Conservation (phyloP, 495 filamentous ascomycete species). For the Polyplosphaeria fusca region DNA sequence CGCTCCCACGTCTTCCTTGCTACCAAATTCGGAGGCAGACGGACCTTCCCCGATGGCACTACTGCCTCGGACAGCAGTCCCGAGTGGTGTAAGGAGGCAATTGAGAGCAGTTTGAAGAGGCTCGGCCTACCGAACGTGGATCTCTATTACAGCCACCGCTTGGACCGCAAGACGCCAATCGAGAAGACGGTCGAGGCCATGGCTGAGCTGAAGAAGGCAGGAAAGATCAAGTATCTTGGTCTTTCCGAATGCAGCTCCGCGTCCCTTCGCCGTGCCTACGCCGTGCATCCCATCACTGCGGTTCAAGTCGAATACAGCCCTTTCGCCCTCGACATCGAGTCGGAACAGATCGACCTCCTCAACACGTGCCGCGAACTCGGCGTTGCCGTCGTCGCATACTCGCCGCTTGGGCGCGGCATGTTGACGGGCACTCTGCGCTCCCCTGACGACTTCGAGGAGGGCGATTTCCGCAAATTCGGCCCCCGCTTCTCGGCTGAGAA, state of each 20-base stretch:
- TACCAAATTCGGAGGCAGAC: conserved; percentile 54
- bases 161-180: conserved; percentile 28
- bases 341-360: conserved; percentile 46
- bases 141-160: conserved; percentile 34
- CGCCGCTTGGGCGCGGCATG: conserved; percentile 60
- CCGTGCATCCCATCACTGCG: conserved; percentile 57
- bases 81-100: conserved; percentile 47
- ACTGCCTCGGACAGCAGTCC: conserved; percentile 39
- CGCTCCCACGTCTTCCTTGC: conserved; percentile 56
- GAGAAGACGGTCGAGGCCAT: conserved; percentile 29
- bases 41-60: conserved; percentile 1
- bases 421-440: conserved; percentile 51
- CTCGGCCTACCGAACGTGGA: conserved; percentile 49
- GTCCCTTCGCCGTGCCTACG: conserved; percentile 58
- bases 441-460: conserved; percentile 46
- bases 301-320: conserved; percentile 64
- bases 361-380: conserved; percentile 60
- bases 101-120: conserved; percentile 44
- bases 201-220: conserved; percentile 34
- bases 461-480: conserved; percentile 41
- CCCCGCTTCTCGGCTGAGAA: conserved; percentile 54
- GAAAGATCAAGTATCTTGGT: conserved; percentile 61
- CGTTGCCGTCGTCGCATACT: conserved; percentile 58
- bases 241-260: conserved; percentile 54
- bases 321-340: conserved; percentile 58